Base-by-base conservation (phyloP, 1,139 yeast genomes). In the Geotrichum fermentans region DNA sequence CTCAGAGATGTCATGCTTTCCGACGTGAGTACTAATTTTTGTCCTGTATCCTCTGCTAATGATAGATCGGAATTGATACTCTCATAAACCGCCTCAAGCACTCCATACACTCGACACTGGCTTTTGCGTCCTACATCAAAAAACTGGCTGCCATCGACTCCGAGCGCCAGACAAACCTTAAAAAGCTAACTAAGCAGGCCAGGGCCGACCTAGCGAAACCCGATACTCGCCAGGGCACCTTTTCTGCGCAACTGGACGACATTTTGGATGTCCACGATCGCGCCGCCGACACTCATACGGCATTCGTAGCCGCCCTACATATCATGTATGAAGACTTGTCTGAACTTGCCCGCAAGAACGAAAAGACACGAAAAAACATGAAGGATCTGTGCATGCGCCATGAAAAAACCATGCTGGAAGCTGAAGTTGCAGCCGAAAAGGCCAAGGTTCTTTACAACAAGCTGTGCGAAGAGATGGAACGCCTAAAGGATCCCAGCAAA, bases 381-480 rank as follows among this genome's bases (percentile, higher is more conserved):
- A 92, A 90, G 65, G 97, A 92, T 43, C 86, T 85, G 52, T 88
- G 90, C 35, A 76, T 80, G 60, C 73, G 86, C 40, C 79, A 83
- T 58, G 98, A 92, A 61, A 87, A 84, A 62, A 94, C 83, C 52
- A 89, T 90, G 40, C 63, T 73, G 10, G 97, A 92, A 53, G 80
- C 96, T 2, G 89, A 90, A 46, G 71, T 74, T 47, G 77, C 80
- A 38, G 96, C 96, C 1, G 96, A 88, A 55, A 89, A 90, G 76
- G 95, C 97, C 8, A 87, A 83, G 65, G 72, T 75, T 46, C 87
- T 84, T 63, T 90, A 90, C 65, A 79, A 78, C 62, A 82, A 86
- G 51, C 70, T 88, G 32, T 88, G 96, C 62, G 86, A 82, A 50
- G 97, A 92, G 59, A 77, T 88, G 66, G 97, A 92, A 58, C 82